Evolutionary conservation across 2,329 filamentous ascomycete species (phyloP).

Genomic region (Sporothrix curviconia): DNA sequence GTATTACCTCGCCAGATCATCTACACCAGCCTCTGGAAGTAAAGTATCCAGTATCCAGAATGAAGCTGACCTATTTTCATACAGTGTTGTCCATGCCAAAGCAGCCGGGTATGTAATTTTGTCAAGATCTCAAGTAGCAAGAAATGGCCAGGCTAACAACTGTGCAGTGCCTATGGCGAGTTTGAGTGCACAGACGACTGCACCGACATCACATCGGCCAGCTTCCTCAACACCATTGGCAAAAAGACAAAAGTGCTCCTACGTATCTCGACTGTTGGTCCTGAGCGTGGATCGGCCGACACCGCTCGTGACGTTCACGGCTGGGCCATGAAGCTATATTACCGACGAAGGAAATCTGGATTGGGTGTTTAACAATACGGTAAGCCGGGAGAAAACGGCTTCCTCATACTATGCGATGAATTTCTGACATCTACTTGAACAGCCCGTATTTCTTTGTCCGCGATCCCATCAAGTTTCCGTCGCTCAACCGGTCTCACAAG

Average conservation of each 20-base stretch:
- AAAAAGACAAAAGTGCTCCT: constrained; percentile 55
- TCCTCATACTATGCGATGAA: neutral
- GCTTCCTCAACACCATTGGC: constrained; percentile 17
- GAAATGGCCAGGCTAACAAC: neutral
- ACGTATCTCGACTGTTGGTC: constrained; percentile 69
- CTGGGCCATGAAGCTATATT: constrained; percentile 68
- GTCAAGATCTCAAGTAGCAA: neutral
- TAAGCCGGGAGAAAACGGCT: too few species aligned
- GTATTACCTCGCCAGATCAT: neutral
- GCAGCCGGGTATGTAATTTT: constrained; percentile 16
- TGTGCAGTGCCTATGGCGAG: constrained; percentile 21
- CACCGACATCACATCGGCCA: constrained; percentile 13
- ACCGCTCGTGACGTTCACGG: constrained; percentile 71
- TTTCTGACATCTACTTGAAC: constrained; percentile 25
- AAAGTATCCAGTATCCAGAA: neutral
- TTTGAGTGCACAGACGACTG: constrained; percentile 21
- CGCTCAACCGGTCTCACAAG: constrained; percentile 74
- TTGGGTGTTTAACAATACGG: too few species aligned
- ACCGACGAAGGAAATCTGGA: constrained; percentile 71
- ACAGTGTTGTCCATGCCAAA: constrained; percentile 23
- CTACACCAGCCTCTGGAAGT: neutral
- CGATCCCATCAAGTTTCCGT: constrained; percentile 67
- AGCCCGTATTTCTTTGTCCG: constrained; percentile 65
- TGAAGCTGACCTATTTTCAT: neutral
- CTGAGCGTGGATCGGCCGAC: constrained; percentile 66